Percentiles rank a stretch among this genome's conserved stretches.
These are phyloP conservation scores for Coemansia asiatica DNA, from an alignment of 192 early-diverging fungal genomes.

Conservation along the genomic window DNA sequence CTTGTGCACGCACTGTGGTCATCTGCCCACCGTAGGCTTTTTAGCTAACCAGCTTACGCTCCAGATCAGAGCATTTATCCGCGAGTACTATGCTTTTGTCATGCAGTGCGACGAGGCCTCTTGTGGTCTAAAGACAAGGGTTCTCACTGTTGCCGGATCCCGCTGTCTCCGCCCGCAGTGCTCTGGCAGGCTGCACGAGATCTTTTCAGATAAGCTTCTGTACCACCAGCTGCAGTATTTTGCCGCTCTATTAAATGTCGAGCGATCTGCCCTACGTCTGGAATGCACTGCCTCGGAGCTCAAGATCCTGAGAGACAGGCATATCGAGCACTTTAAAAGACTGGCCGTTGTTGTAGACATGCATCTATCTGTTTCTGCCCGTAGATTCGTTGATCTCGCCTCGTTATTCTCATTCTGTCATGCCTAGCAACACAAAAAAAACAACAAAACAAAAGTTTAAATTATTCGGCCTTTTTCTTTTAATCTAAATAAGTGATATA, in stretches of 20 bases:
- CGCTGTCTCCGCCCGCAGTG: constrained; percentile 70
- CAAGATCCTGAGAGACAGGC: constrained; percentile 32
- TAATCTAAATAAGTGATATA: too few species aligned
- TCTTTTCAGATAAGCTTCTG: constrained; percentile 75
- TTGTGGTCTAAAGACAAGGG: constrained; percentile 66
- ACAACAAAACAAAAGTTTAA: constrained; percentile 13
- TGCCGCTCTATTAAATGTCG: constrained; percentile 54
- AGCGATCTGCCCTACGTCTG: constrained; percentile 25
- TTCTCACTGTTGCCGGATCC: constrained; percentile 67
- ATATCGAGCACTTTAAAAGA: constrained; percentile 41
- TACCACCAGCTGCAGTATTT: constrained; percentile 85
- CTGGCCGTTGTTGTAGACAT: constrained; percentile 59
- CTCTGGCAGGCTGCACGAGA: constrained; percentile 59
- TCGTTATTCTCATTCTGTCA: constrained; percentile 60
- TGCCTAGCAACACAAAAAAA: constrained; percentile 7
- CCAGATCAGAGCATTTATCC: constrained; percentile 67
- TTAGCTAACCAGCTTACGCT: constrained; percentile 65
- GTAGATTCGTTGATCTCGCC: constrained; percentile 71
- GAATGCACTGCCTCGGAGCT: constrained; percentile 22
- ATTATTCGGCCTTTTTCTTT: not conserved
- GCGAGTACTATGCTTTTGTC: constrained; percentile 72
- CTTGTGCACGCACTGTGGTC: constrained; percentile 61
- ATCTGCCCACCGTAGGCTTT: constrained; percentile 44
- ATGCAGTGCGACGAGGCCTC: constrained; percentile 77
- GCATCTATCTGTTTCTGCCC: constrained; percentile 74